phyloP scores from a whole-genome alignment of 2,329 filamentous ascomycete genomes.

The Hysterium pulicare region DNA sequence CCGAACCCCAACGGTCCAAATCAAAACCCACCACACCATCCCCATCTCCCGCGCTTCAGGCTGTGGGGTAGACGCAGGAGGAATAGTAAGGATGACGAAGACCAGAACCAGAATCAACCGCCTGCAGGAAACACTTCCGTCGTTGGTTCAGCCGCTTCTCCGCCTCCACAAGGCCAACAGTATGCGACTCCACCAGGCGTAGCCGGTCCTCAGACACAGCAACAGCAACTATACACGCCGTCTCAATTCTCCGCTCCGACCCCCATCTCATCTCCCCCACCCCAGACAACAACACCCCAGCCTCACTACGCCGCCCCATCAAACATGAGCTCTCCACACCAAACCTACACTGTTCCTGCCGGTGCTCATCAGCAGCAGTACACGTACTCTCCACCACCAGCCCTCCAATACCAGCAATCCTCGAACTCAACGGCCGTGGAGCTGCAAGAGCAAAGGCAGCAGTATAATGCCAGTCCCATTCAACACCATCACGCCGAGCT shows the following conservation, averaged over 20 bases:
- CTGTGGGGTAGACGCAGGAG: constrained; percentile 5
- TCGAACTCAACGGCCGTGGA: no score
- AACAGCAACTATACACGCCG: no score
- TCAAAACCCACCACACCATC: constrained; percentile 3
- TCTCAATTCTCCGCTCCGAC: no score
- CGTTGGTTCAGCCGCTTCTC: background rate
- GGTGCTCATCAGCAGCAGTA: no score
- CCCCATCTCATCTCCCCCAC: background rate
- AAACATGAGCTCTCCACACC: no score
- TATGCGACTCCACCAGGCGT: background rate
- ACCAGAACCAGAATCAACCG: constrained; percentile 1
- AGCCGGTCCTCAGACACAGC: background rate
- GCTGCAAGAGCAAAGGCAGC: background rate
- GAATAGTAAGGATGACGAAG: constrained; percentile 7
- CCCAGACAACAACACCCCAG: no score
- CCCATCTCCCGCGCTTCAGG: constrained; percentile 5
- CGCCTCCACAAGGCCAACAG: background rate
- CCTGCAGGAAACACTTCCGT: background rate
- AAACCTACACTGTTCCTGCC: no score
- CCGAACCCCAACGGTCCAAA: background rate
- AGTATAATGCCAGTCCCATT: constrained; percentile 7
- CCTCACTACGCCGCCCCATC: no score
- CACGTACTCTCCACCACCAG: background rate
- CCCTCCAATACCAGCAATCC: no score
- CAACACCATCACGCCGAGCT: no score